Evolutionary conservation across 192 early-diverging fungal genomes (phyloP).

Genomic region (Backusella westeae): DNA sequence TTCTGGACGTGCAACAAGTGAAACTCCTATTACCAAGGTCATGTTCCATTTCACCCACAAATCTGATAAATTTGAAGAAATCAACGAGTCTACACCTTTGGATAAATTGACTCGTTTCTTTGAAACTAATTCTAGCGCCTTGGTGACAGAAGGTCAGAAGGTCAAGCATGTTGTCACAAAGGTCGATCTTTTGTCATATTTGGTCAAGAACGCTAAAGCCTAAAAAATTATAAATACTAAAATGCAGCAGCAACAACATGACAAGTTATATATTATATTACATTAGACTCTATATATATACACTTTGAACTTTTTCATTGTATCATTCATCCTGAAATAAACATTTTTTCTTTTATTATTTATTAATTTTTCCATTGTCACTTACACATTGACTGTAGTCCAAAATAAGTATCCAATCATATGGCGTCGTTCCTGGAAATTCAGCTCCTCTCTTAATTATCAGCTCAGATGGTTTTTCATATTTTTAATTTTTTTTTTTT

Average conservation of each 20-base stretch:
- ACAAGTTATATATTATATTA: neutral
- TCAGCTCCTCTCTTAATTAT: too few species aligned
- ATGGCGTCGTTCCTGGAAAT: neutral
- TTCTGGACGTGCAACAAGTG: slow-evolving; percentile 62
- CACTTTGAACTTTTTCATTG: neutral
- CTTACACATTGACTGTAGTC: neutral
- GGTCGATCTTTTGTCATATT: slow-evolving; percentile 82
- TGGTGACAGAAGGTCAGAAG: slow-evolving; percentile 80
- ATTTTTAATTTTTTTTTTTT: neutral
- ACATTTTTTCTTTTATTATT: neutral
- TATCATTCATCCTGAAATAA: neutral
- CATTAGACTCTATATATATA: neutral
- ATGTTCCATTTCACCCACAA: slow-evolving; percentile 76
- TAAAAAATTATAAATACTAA: neutral
- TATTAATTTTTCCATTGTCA: neutral
- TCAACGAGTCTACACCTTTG: slow-evolving; percentile 83
- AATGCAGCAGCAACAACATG: neutral
- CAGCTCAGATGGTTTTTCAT: neutral
- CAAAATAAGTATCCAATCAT: neutral
- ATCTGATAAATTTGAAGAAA: slow-evolving; percentile 78
- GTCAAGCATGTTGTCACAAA: slow-evolving; percentile 91
- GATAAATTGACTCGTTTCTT: slow-evolving; percentile 86
- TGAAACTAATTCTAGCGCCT: slow-evolving; percentile 85
- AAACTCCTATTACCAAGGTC: slow-evolving; percentile 63
- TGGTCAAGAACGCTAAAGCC: slow-evolving; percentile 59